These are phyloP conservation scores for Pestalotiopsis sp. DNA, from an alignment of 2,329 filamentous ascomycete species.

Conservation along the genomic window DNA sequence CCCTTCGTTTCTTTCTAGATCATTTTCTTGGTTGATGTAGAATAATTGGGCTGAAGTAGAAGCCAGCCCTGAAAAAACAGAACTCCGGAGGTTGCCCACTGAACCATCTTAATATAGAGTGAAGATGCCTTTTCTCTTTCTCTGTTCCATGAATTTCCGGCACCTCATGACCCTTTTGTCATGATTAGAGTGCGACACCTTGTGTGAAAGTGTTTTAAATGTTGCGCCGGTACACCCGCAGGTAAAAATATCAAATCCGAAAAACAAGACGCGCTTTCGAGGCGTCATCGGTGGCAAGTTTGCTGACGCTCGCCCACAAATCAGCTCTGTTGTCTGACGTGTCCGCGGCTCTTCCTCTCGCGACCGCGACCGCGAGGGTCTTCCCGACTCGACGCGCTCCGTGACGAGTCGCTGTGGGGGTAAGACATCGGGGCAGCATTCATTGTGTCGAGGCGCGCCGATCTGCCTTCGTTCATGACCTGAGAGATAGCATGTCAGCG, in stretches of 20 bases:
- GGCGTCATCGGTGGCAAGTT: background rate
- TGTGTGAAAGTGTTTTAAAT: no score
- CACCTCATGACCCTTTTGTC: background rate
- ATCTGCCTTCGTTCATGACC: conserved; percentile 29
- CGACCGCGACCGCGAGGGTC: conserved; percentile 14
- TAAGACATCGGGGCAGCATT: conserved; percentile 2
- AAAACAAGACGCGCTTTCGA: background rate
- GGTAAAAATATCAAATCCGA: background rate
- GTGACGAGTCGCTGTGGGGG: conserved; percentile 10
- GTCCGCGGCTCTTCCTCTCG: conserved; percentile 12
- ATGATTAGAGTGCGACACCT: background rate
- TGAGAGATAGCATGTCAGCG: conserved; percentile 3
- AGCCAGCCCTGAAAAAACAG: background rate
- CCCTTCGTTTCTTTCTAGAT: background rate
- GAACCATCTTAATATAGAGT: background rate
- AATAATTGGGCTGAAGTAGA: background rate
- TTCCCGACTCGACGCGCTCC: conserved; percentile 16
- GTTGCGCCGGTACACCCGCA: background rate
- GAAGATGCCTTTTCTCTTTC: background rate
- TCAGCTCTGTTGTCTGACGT: conserved; percentile 2
- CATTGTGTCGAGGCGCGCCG: conserved; percentile 19
- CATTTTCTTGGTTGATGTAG: background rate
- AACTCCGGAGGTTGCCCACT: background rate
- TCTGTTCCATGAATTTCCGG: background rate
- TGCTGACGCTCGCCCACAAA: background rate